A percentile compares a stretch with the other conserved stretches of the same genome.
These are phyloP conservation scores for Hyaloscypha finlandica DNA, from an alignment of 495 filamentous ascomycete species.

Conservation along the genomic window DNA sequence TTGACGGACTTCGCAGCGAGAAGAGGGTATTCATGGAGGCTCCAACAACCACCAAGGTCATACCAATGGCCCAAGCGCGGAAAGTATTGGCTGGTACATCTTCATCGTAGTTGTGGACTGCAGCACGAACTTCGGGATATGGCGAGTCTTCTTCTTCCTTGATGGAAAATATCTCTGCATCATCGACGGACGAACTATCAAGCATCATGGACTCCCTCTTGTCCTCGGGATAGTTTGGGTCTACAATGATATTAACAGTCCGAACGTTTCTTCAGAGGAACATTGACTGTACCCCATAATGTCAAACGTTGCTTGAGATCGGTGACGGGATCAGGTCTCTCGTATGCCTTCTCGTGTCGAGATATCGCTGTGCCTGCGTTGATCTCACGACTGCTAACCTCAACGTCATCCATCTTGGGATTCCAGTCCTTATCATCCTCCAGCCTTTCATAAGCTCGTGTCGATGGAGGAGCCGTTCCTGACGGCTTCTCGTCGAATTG, in stretches of 20 bases:
- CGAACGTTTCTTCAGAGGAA: constrained; percentile 22
- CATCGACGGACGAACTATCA: constrained; percentile 39
- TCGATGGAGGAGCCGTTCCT: constrained; percentile 29
- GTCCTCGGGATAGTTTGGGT: constrained; percentile 52
- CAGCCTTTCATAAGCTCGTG: constrained; percentile 21
- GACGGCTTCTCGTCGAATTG: constrained; percentile 27
- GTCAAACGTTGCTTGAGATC: constrained; percentile 38
- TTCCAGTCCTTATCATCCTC: constrained; percentile 35
- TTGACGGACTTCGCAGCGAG: constrained; percentile 65
- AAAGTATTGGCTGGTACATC: constrained; percentile 69
- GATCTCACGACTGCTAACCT: constrained; percentile 34
- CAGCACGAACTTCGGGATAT: constrained; percentile 59
- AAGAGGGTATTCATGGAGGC: constrained; percentile 72
- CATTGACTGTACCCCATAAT: constrained; percentile 36
- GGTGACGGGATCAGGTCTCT: constrained; percentile 34
- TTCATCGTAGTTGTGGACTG: constrained; percentile 65
- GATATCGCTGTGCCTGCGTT: constrained; percentile 24
- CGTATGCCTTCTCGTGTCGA: constrained; percentile 23
- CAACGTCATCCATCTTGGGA: constrained; percentile 33
- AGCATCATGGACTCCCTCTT: constrained; percentile 35
- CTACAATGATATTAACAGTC: constrained; percentile 42
- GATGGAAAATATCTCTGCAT: constrained; percentile 32
- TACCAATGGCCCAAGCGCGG: constrained; percentile 71
- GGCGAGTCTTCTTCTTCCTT: constrained; percentile 59
- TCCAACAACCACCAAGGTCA: constrained; percentile 64